Base-by-base conservation (phyloP, 1,139 yeast genomes). In the Pneumocystis sp. region DNA sequence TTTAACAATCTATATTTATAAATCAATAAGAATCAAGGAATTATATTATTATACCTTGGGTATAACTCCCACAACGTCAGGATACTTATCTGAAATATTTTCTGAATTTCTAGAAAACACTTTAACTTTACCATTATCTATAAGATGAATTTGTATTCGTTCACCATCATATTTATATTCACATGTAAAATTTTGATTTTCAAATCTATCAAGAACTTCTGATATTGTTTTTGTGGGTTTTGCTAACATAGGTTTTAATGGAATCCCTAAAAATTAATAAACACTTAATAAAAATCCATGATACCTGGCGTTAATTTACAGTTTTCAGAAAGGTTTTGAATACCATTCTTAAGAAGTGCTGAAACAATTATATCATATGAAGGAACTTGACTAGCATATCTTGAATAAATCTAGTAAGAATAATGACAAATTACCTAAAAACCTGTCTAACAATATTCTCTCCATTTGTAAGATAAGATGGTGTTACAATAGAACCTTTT, bases 161-260 rank as follows among this genome's bases (percentile, higher is more conserved):
- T 95, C 98, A 62, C 99, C 99, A 74, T 93, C 98, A 73, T 93
- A 93, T 73, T 93, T 93, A 77, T 91, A 93, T 74, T 93, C 98
- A 74, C 97, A 91, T 0, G 97, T 90, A 73, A 93, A 93, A 67
- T 83, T 83, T 70, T 86, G 87, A 40, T 67, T 69, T 50, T 70
- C 70, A 74, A 93, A 90, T 65, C 96, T 80, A 73, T 93, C 96
- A 67, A 93, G 79, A 0, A 95, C 88, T 73, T 95, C 99, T 39
- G 87, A 82, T 61, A 95, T 85, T 1, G 96, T 83, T 72, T 93
- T 93, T 0, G 98, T 91, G 1, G 99, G 98, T 73, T 93, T 93
- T 4, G 99, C 99, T 72, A 93, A 82, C 98, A 93, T 93, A 0
- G 99, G 98, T 73, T 91, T 91, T 71, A 93, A 79, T 0, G 99